These are phyloP conservation scores for Austroboletus eburneus DNA, from an alignment of 768 basidiomycete species.

Conservation along the genomic window DNA sequence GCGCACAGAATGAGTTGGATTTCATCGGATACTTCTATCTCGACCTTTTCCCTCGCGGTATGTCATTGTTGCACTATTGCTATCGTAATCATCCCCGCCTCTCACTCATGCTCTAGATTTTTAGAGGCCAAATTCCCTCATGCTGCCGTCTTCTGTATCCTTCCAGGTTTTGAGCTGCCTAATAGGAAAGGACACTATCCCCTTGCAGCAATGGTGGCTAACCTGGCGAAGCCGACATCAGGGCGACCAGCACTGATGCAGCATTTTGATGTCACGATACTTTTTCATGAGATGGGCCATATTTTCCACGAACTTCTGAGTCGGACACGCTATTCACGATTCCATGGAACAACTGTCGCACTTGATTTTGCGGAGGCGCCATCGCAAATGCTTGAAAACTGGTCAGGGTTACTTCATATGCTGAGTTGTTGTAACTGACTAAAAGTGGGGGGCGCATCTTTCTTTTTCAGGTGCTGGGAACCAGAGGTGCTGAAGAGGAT, in stretches of 20 bases:
- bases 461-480: constrained; percentile 63
- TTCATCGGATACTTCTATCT: constrained; percentile 85
- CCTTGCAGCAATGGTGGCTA: constrained; percentile 79
- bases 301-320: constrained; percentile 66
- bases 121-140: constrained; percentile 74
- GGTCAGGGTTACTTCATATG: constrained; percentile 37
- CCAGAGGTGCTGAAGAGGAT: constrained; percentile 67
- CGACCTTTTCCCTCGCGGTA: constrained; percentile 79
- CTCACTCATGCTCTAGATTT: not conserved
- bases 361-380: constrained; percentile 85
- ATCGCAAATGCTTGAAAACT: constrained; percentile 91
- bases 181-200: constrained; percentile 67
- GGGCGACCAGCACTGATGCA: constrained; percentile 79
- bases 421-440: not conserved
- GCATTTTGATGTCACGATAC: constrained; percentile 79
- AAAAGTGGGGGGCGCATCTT: not conserved
- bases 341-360: constrained; percentile 78
- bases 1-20: constrained; percentile 60
- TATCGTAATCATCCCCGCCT: not conserved
- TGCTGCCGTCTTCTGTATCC: constrained; percentile 76
- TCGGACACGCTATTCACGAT: constrained; percentile 63
- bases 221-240: constrained; percentile 77
- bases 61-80: constrained; percentile 6
- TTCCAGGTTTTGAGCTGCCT: constrained; percentile 54
- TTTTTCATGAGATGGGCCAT: constrained; percentile 87